These are phyloP conservation scores for Hamamelis virginiana DNA, from an alignment of 164 flowering plant species.

Conservation along the genomic window DNA sequence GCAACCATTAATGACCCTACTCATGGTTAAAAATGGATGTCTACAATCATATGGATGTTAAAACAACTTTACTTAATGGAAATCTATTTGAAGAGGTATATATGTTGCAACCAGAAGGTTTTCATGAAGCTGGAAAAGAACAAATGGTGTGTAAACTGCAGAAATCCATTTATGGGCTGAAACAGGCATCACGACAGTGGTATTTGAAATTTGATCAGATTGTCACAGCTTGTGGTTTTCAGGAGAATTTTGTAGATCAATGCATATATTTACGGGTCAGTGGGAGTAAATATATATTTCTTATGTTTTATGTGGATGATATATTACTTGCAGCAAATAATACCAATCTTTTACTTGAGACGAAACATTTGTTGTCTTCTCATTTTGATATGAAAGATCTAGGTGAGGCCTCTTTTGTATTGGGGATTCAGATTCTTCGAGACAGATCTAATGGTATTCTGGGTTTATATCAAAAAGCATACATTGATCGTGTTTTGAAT, in stretches of 20 bases:
- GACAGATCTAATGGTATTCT: no score
- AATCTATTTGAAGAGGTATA: background rate
- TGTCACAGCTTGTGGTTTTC: background rate
- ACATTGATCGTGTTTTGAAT: no score
- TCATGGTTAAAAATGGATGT: no score
- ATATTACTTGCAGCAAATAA: background rate
- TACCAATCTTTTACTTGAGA: background rate
- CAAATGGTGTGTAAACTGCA: background rate
- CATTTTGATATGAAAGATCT: constrained; percentile 3
- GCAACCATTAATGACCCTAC: no score
- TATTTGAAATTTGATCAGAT: background rate
- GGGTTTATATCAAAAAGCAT: no score
- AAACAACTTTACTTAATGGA: no score
- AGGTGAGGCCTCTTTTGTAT: background rate
- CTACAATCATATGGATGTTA: no score
- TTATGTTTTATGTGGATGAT: constrained; percentile 2
- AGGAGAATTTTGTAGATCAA: background rate
- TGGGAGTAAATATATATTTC: background rate
- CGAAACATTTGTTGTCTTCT: background rate
- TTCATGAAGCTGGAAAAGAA: background rate
- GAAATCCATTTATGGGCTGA: background rate
- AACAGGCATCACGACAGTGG: no score
- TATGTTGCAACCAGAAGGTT: background rate
- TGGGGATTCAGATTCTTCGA: no score
- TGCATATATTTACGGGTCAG: background rate